Evolutionary conservation across 192 early-diverging fungal species (phyloP).

Genomic region (Coemansia erecta): DNA sequence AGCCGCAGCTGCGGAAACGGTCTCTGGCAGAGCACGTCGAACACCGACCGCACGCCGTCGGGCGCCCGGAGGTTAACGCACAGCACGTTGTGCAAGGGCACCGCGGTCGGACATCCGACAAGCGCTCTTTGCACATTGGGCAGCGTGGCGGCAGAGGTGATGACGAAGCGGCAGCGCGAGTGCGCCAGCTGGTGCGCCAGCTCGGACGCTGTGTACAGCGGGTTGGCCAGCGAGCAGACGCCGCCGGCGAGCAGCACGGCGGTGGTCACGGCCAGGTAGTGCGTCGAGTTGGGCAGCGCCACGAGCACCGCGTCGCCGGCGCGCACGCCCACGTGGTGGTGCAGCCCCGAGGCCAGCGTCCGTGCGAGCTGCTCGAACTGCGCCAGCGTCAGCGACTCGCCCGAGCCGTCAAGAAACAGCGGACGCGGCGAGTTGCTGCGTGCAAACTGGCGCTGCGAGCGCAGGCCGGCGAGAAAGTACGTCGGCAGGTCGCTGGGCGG

Average conservation of each 20-base stretch:
- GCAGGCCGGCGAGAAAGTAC: neutral
- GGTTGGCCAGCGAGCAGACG: slow-evolving; percentile 74
- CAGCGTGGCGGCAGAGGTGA: slow-evolving; percentile 47
- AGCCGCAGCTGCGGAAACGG: neutral
- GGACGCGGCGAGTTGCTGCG: slow-evolving; percentile 6
- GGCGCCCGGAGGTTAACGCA: neutral
- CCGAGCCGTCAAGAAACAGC: slow-evolving; percentile 21
- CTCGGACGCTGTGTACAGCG: slow-evolving; percentile 73
- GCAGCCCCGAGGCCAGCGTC: slow-evolving; percentile 31
- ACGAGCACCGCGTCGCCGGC: slow-evolving; percentile 71
- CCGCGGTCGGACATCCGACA: neutral
- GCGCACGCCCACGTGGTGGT: slow-evolving; percentile 54
- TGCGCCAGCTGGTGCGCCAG: slow-evolving; percentile 74
- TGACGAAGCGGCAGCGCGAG: slow-evolving; percentile 60
- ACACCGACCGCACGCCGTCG: neutral
- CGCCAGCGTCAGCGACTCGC: slow-evolving; percentile 11
- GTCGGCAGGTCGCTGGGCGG: neutral
- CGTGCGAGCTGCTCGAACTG: slow-evolving; percentile 15
- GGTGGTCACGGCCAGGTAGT: slow-evolving; percentile 60
- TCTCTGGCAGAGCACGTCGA: neutral
- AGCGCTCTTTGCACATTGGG: neutral
- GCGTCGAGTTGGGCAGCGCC: slow-evolving; percentile 68
- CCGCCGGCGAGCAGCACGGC: slow-evolving; percentile 62
- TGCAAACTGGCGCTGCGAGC: neutral
- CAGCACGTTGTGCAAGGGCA: neutral